phyloP scores from a whole-genome alignment of 2,329 filamentous ascomycete genomes.

The Ascochyta viciae-villosae region DNA sequence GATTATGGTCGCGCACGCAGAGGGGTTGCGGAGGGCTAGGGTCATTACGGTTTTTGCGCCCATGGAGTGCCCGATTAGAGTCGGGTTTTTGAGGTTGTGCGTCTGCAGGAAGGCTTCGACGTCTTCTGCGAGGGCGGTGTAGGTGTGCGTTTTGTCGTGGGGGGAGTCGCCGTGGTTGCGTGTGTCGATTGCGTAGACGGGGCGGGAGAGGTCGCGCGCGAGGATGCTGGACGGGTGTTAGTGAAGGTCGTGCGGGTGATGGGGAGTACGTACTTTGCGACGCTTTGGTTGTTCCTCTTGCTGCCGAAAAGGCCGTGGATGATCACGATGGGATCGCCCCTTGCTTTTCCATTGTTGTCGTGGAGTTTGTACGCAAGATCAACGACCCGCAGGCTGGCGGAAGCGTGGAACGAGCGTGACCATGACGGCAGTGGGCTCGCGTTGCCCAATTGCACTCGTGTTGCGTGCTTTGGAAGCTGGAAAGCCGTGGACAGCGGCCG shows the following conservation, averaged over 20 bases:
- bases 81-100: slow-evolving; percentile 72
- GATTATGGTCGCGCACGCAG: slow-evolving; percentile 71
- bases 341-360: slow-evolving; percentile 44
- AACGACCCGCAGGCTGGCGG: slow-evolving; percentile 28
- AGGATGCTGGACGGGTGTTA: slow-evolving; percentile 65
- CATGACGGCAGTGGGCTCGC: slow-evolving; percentile 24
- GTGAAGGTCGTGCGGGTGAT: neutral
- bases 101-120: slow-evolving; percentile 78
- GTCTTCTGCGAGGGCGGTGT: slow-evolving; percentile 81
- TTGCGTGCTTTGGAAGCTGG: slow-evolving; percentile 14
- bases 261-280: slow-evolving; percentile 75
- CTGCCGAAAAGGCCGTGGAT: slow-evolving; percentile 94
- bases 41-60: slow-evolving; percentile 94
- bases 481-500: slow-evolving; percentile 17
- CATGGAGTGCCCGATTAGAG: slow-evolving; percentile 95
- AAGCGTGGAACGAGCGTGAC: slow-evolving; percentile 40
- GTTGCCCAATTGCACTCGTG: slow-evolving; percentile 2
- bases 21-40: slow-evolving; percentile 74
- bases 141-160: slow-evolving; percentile 78
- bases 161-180: slow-evolving; percentile 93
- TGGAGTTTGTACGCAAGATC: slow-evolving; percentile 47
- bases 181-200: slow-evolving; percentile 85
- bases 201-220: slow-evolving; percentile 78
- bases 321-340: slow-evolving; percentile 77
- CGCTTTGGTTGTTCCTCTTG: slow-evolving; percentile 91